A percentile compares a stretch with the other conserved stretches of the same genome.
These are phyloP conservation scores for Ammopiptanthus mongolicus DNA, from an alignment of 306 rosid species.

Conservation along the genomic window DNA sequence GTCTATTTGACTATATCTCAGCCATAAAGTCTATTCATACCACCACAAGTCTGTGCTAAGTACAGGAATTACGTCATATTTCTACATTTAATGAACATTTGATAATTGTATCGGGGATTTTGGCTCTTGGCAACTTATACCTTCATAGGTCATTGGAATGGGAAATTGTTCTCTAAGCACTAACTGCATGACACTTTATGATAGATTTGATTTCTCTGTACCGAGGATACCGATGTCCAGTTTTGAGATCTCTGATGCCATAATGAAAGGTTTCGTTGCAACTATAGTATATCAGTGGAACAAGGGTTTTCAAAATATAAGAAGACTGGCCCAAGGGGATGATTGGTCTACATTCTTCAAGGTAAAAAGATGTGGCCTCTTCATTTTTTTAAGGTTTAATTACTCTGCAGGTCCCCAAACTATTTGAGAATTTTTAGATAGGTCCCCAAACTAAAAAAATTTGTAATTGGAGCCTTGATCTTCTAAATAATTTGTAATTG, in stretches of 20 bases:
- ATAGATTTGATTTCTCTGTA: slow-evolving; percentile 50
- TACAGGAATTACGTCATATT: background rate
- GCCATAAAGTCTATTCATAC: slow-evolving; percentile 14
- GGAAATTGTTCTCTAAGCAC: slow-evolving; percentile 13
- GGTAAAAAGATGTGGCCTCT: slow-evolving; percentile 39
- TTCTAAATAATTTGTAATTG: no score
- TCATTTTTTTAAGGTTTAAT: background rate
- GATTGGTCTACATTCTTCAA: slow-evolving; percentile 66
- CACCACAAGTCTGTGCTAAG: slow-evolving; percentile 2
- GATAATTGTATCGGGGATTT: slow-evolving; percentile 7
- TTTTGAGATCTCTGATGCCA: slow-evolving; percentile 50
- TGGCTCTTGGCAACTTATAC: slow-evolving; percentile 6
- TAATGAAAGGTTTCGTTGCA: slow-evolving; percentile 38
- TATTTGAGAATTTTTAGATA: no score
- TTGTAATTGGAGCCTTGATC: no score
- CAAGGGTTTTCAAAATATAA: slow-evolving; percentile 39
- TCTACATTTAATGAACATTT: background rate
- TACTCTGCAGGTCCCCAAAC: no score
- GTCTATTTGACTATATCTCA: slow-evolving; percentile 5
- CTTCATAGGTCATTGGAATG: background rate
- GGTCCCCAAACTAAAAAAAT: no score
- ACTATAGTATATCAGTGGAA: slow-evolving; percentile 56
- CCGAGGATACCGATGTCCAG: slow-evolving; percentile 38
- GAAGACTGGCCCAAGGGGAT: slow-evolving; percentile 54
- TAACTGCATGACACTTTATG: slow-evolving; percentile 18